phyloP scores from a whole-genome alignment of 345 rosid genomes.

The Rhizophora apiculata region DNA sequence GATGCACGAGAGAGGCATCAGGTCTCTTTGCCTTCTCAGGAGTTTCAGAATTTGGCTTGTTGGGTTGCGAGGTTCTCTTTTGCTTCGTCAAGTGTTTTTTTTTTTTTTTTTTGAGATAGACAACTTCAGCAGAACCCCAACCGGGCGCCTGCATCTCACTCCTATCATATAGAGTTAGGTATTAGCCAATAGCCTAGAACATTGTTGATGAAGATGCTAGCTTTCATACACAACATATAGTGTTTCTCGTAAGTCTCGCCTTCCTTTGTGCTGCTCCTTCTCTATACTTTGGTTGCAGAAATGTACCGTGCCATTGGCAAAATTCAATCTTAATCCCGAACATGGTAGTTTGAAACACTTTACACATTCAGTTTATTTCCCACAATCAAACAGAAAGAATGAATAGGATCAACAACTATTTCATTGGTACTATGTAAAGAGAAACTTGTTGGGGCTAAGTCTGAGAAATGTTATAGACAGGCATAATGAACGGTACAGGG shows the following conservation, averaged over 20 bases:
- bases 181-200: conserved; percentile 28
- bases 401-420: too few relatives aligned
- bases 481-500: neutral
- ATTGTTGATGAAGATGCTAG: conserved; percentile 22
- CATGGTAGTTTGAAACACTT: too few relatives aligned
- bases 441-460: neutral
- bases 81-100: conserved; percentile 14
- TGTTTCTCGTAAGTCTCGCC: neutral
- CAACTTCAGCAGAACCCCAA: conserved; percentile 9
- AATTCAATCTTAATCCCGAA: neutral
- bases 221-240: conserved; percentile 31
- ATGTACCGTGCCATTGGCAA: neutral
- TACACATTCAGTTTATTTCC: too few relatives aligned
- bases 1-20: conserved; percentile 18
- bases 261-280: neutral
- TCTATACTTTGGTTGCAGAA: neutral
- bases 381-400: too few relatives aligned
- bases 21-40: conserved; percentile 4
- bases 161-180: conserved; percentile 33
- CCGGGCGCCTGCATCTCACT: conserved; percentile 25
- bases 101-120: conserved; percentile 4
- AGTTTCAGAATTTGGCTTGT: conserved; percentile 23
- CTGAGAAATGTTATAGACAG: neutral
- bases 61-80: conserved; percentile 22
- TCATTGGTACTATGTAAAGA: neutral